These are phyloP conservation scores for Arxiozyma heterogenica DNA, from an alignment of 1,139 yeast genomes.

Conservation along the genomic window DNA sequence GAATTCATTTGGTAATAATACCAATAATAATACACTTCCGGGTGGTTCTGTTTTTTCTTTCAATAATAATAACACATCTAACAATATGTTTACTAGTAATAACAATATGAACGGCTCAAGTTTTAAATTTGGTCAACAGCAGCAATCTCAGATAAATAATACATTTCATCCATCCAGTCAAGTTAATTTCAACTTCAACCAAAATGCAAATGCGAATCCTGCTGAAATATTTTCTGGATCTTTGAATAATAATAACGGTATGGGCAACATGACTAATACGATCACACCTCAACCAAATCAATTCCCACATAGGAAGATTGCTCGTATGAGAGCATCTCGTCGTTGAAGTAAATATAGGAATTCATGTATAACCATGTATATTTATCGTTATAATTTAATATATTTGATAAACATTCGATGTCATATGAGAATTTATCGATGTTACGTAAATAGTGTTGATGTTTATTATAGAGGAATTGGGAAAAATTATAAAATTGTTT, in stretches of 20 bases:
- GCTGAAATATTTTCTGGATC: constrained; percentile 13
- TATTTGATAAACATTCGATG: background rate
- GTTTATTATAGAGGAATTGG: background rate
- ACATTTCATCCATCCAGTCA: constrained; percentile 17
- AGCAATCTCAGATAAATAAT: constrained; percentile 5
- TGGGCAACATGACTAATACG: constrained; percentile 6
- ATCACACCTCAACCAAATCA: constrained; percentile 9
- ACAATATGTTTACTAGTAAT: background rate
- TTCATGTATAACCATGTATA: background rate
- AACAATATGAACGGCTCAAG: background rate
- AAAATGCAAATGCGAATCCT: constrained; percentile 13
- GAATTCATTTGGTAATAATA: background rate
- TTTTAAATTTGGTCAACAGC: constrained; percentile 6
- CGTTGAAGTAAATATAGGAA: constrained; percentile 6
- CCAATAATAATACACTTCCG: background rate
- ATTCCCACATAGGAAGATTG: constrained; percentile 17
- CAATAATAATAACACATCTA: background rate
- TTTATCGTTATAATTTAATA: background rate
- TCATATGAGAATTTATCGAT: background rate
- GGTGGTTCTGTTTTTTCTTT: constrained; percentile 1
- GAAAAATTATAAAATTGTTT: too few species aligned
- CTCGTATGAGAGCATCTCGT: constrained; percentile 25
- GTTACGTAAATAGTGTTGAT: too few species aligned
- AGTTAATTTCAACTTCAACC: constrained; percentile 22
- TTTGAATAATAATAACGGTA: background rate